A percentile compares a stretch with the other conserved stretches of the same genome.
These are phyloP conservation scores for Pichia rugopelliculosa DNA, from an alignment of 805 yeast genomes.

Conservation along the genomic window DNA sequence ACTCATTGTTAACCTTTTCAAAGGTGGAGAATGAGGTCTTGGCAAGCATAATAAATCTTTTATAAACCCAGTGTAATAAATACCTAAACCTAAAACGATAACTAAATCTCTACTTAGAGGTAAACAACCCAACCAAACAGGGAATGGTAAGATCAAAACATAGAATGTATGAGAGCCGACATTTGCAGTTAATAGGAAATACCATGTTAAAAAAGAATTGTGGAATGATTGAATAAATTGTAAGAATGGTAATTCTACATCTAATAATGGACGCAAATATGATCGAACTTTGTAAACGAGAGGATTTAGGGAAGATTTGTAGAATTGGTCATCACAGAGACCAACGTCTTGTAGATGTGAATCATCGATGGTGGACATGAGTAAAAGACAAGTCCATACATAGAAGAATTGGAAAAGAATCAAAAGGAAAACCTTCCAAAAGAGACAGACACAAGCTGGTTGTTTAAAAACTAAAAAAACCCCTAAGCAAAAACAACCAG, in stretches of 20 bases:
- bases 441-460: not conserved
- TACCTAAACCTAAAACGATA: conserved; percentile 58
- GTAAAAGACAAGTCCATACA: too few species aligned
- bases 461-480: too few species aligned
- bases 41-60: conserved; percentile 89
- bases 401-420: not conserved
- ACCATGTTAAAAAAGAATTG: conserved; percentile 49
- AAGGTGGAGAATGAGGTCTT: conserved; percentile 86
- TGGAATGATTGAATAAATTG: conserved; percentile 49
- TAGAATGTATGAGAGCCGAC: conserved; percentile 92
- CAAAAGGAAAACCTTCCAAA: too few species aligned
- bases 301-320: conserved; percentile 49
- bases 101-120: conserved; percentile 52
- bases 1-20: conserved; percentile 82
- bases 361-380: not conserved
- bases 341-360: conserved; percentile 56
- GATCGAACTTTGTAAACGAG: conserved; percentile 49
- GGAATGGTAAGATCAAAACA: conserved; percentile 78
- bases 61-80: conserved; percentile 61
- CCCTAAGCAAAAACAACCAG: too few species aligned
- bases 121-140: conserved; percentile 71
- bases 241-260: conserved; percentile 59
- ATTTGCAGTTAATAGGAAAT: conserved; percentile 82
- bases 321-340: conserved; percentile 57
- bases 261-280: conserved; percentile 45